Percentiles rank a stretch among this genome's conserved stretches.
Evolutionary conservation across 257 asterid genomes (phyloP).

Genomic region (Gynochthodes officinalis): DNA sequence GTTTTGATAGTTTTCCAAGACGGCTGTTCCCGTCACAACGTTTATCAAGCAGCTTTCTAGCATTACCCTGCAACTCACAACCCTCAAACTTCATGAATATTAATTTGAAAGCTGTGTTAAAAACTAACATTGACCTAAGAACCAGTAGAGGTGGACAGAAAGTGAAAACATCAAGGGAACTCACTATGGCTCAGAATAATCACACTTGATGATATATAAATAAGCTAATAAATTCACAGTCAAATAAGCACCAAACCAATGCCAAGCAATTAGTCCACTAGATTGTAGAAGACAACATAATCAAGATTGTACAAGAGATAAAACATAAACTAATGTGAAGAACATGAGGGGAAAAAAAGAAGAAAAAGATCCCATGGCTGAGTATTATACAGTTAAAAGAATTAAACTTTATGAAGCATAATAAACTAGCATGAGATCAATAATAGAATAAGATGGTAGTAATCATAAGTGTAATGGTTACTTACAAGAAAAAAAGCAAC

Average conservation of each 20-base stretch:
- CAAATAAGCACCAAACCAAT: neutral
- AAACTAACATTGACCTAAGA: neutral
- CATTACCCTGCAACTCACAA: conserved; percentile 73
- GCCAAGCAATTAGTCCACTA: neutral
- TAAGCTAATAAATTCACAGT: neutral
- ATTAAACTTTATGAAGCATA: neutral
- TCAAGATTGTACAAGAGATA: neutral
- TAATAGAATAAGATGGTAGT: neutral
- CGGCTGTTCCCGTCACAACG: conserved; percentile 71
- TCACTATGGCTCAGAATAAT: neutral
- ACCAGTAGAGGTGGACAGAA: neutral
- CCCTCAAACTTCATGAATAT: neutral
- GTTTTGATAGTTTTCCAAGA: conserved; percentile 70
- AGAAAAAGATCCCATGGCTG: neutral
- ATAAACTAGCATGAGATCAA: neutral
- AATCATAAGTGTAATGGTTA: conserved; percentile 27
- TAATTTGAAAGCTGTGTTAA: neutral
- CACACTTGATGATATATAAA: neutral
- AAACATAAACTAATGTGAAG: neutral
- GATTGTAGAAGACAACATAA: neutral
- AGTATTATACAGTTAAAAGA: too few species aligned
- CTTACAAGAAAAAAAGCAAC: conserved; percentile 99
- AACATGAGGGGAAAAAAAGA: neutral
- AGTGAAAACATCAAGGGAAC: neutral
- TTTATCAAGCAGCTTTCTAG: conserved; percentile 76